Evolutionary conservation across 148 eudicot species (phyloP), one percentile per base, ranked within the genome.

Genomic region (Silene uniflora): DNA sequence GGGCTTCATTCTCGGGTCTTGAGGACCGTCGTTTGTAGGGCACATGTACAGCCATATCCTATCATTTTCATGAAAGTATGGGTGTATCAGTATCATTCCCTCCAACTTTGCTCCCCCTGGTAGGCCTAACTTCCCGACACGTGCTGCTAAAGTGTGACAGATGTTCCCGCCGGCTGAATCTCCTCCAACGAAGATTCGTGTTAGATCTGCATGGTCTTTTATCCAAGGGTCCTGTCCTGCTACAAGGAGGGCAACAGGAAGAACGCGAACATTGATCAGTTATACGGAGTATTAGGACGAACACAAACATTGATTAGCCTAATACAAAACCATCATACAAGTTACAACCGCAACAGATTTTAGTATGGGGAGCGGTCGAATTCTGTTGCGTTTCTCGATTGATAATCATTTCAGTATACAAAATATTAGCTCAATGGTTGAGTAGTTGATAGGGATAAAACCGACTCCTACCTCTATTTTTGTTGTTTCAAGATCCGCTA

Each of bases 111-210:
- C 61, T 8, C 14, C 47, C 0, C 69, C 68, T 0, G 60, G 27
- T 0, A 80, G 56, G 46, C 69, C 60, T 0, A 16, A 24, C 1
- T 19, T 58, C n/a, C 74, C 71, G 3, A 2, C 85, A 62, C 78
- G 66, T 5, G 46, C 47, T 10, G 69, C 69, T 70, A 81, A 5
- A 6, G 75, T 67, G 63, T 84, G 86, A 10, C 79, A 56, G 3
- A 86, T 83, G 72, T 83, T 86, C 0, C 77, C 89, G 4, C 89
- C 89, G 10, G 86, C 89, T n/a, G 85, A 83, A 12, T 86, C 89
- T 32, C 89, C 89, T 0, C 77, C 82, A 0, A 86, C 21, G 27
- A 86, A 86, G 18, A 86, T 76, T 13, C 70, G 73, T 4, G 69
- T 52, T 9, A 84, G 78, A 44, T 86, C 87, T 0, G 69, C 87